A percentile compares a stretch with the other conserved stretches of the same genome.
Evolutionary conservation across 2,329 filamentous ascomycete species (phyloP).

Genomic region (Dendryphion nanum): DNA sequence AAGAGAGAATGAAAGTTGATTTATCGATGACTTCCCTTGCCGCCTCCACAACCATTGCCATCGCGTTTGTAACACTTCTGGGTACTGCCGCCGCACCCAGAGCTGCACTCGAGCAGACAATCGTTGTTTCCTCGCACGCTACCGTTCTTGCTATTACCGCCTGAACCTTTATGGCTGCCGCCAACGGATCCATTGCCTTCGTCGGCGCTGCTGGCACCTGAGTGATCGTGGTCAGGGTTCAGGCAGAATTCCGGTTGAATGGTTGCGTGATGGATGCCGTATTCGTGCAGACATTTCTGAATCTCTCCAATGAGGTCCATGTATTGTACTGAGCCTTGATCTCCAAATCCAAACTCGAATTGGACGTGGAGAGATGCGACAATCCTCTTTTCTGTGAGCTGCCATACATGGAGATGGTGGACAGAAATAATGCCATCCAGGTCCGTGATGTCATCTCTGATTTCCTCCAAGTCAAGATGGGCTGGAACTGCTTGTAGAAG

Average conservation of each 20-base stretch:
- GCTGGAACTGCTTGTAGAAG: conserved; percentile 91
- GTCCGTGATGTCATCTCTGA: conserved; percentile 84
- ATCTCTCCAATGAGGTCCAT: conserved; percentile 86
- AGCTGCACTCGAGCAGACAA: conserved; percentile 45
- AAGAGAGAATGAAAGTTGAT: conserved; percentile 7
- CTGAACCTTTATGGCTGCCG: conserved; percentile 19
- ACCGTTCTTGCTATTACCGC: conserved; percentile 29
- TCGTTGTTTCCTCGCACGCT: conserved; percentile 37
- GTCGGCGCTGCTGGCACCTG: conserved; percentile 29
- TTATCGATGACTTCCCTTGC: conserved; percentile 10
- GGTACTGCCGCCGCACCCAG: conserved; percentile 42
- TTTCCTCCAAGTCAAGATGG: conserved; percentile 82
- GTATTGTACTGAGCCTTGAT: conserved; percentile 73
- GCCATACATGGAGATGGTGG: conserved; percentile 97
- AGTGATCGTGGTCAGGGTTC: conserved; percentile 45
- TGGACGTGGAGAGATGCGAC: conserved; percentile 93
- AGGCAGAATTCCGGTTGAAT: conserved; percentile 85
- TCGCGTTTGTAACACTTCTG: conserved; percentile 44
- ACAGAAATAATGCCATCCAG: conserved; percentile 85
- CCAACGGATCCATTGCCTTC: conserved; percentile 15
- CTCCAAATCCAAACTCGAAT: conserved; percentile 84
- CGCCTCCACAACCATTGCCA: conserved; percentile 21
- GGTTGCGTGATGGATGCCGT: conserved; percentile 94
- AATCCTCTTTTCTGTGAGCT: conserved; percentile 90
- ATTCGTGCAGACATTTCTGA: conserved; percentile 85